Evolutionary conservation across 805 yeast genomes (phyloP).

Genomic region (Lachancea kluyveri): DNA sequence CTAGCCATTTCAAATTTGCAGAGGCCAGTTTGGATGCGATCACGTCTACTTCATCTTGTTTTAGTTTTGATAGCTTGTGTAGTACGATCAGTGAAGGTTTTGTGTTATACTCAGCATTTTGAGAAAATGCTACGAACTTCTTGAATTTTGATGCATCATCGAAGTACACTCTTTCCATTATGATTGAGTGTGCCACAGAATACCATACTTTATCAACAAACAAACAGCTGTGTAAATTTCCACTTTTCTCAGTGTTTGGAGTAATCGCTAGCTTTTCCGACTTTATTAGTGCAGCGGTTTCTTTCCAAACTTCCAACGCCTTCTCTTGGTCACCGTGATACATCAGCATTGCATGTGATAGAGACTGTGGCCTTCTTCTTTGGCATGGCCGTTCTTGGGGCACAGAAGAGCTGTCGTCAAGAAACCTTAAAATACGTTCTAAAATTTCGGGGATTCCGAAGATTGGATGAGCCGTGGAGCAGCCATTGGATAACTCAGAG

Average conservation of each 20-base stretch:
- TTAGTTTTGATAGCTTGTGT: no score
- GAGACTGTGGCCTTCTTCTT: conserved; percentile 64
- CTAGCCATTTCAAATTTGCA: no score
- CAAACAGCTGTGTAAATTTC: conserved; percentile 52
- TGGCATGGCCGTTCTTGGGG: conserved; percentile 57
- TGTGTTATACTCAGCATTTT: conserved; percentile 13
- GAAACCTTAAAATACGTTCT: conserved; percentile 48
- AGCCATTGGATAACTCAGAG: no score
- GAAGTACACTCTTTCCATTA: conserved; percentile 53
- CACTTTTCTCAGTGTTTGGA: no score
- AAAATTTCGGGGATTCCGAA: conserved; percentile 76
- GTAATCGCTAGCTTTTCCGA: no score
- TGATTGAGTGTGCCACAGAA: conserved; percentile 44
- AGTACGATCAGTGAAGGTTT: no score
- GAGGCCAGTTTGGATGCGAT: no score
- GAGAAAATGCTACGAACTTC: conserved; percentile 32
- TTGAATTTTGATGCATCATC: conserved; percentile 40
- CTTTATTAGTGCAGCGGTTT: conserved; percentile 16
- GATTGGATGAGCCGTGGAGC: no score
- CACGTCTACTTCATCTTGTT: no score
- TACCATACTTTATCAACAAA: conserved; percentile 66
- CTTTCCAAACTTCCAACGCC: conserved; percentile 42
- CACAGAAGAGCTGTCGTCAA: conserved; percentile 47
- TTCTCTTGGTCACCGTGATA: conserved; percentile 44
- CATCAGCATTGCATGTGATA: conserved; percentile 60